A percentile compares a stretch with the other conserved stretches of the same genome.
Evolutionary conservation across 768 basidiomycete species (phyloP).

Genomic region (Hydnum rufescens): DNA sequence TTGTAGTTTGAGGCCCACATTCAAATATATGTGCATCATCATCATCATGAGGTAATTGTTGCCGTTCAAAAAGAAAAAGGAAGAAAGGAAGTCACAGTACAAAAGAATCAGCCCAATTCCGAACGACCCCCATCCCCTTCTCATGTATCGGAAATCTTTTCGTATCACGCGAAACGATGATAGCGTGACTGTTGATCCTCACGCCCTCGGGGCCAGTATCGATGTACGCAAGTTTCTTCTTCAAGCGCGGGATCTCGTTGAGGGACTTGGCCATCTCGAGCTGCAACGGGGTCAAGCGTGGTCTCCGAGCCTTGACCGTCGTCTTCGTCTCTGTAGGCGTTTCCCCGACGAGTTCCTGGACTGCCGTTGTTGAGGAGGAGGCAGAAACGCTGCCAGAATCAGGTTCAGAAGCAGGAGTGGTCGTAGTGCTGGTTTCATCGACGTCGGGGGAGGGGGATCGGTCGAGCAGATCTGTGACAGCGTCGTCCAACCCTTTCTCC

Average conservation of each 20-base stretch:
- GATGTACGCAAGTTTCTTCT: slow-evolving; percentile 54
- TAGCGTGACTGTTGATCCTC: slow-evolving; percentile 44
- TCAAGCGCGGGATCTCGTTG: slow-evolving; percentile 44
- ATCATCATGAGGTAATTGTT: too few species aligned
- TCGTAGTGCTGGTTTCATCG: background rate
- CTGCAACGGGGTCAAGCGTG: slow-evolving; percentile 35
- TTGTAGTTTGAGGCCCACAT: too few species aligned
- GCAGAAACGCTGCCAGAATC: background rate
- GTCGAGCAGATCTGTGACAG: background rate
- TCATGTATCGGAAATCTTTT: slow-evolving; percentile 37
- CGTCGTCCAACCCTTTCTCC: slow-evolving; percentile 3
- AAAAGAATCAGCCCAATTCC: slow-evolving; percentile 53
- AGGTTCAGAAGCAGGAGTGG: background rate
- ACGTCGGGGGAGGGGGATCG: background rate
- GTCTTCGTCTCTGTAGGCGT: background rate
- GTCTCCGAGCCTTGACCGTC: slow-evolving; percentile 6
- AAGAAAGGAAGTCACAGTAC: slow-evolving; percentile 4
- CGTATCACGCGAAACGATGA: slow-evolving; percentile 50
- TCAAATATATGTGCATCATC: too few species aligned
- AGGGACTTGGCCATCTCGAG: slow-evolving; percentile 34
- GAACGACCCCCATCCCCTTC: slow-evolving; percentile 42
- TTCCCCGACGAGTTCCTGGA: background rate
- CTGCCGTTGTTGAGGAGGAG: background rate
- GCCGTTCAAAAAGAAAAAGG: too few species aligned
- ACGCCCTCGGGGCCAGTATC: slow-evolving; percentile 14